phyloP scores from a whole-genome alignment of 2,329 filamentous ascomycete genomes.

The Exophiala dermatitidis region DNA sequence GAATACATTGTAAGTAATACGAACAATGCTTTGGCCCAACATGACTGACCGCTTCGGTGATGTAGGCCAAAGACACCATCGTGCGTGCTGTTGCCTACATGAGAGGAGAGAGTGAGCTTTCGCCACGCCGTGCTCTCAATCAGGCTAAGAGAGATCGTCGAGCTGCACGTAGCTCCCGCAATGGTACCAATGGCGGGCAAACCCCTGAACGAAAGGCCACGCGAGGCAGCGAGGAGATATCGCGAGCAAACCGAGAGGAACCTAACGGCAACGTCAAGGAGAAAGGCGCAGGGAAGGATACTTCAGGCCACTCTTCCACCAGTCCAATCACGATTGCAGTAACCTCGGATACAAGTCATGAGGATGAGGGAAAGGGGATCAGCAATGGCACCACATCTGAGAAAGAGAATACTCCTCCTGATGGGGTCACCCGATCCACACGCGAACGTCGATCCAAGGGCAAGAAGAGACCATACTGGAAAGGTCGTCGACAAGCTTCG shows the following conservation, averaged over 20 bases:
- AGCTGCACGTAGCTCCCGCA: not conserved
- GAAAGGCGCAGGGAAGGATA: not conserved
- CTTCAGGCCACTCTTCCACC: not conserved
- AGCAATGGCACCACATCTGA: not conserved
- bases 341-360: not conserved
- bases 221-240: not conserved
- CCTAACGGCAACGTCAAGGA: not conserved
- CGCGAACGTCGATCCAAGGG: not conserved
- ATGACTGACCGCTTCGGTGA: not conserved
- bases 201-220: not conserved
- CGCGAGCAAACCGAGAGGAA: not conserved
- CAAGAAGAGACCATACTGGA: not conserved
- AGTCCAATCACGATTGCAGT: not conserved
- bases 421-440: not conserved
- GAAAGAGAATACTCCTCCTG: not conserved
- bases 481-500: not conserved
- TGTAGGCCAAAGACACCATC: slow-evolving; percentile 10
- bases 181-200: not conserved
- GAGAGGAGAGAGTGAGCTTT: slow-evolving; percentile 1
- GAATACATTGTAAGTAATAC: slow-evolving; percentile 7
- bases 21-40: not conserved
- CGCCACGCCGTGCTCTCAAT: not conserved
- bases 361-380: not conserved
- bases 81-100: slow-evolving; percentile 10
- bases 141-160: slow-evolving; percentile 1